A percentile compares a stretch with the other conserved stretches of the same genome.
Conservation (phyloP, 306 rosid species). For the Myrica gale region DNA sequence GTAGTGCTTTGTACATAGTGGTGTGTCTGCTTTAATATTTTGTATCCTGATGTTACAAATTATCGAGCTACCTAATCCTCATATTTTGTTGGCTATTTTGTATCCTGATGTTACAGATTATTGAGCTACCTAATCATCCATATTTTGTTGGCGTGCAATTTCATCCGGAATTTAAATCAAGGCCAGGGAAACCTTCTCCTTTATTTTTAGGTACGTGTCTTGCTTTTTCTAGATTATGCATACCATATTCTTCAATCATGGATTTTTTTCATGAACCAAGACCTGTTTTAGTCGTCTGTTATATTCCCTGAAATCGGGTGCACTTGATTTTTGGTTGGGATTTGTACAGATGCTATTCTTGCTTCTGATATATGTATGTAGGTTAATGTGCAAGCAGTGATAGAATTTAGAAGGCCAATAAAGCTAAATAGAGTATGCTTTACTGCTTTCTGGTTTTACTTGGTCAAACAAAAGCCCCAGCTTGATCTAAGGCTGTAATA, state of each 20-base stretch:
- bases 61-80: no score
- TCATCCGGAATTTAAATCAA: slow-evolving; percentile 93
- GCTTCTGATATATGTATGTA: background rate
- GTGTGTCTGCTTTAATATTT: slow-evolving; percentile 16
- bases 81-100: no score
- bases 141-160: slow-evolving; percentile 86
- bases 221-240: background rate
- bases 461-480: background rate
- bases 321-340: background rate
- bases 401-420: background rate
- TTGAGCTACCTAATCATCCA: slow-evolving; percentile 83
- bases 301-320: background rate
- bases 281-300: background rate
- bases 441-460: background rate
- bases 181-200: slow-evolving; percentile 84
- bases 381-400: background rate
- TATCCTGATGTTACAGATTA: slow-evolving; percentile 25
- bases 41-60: slow-evolving; percentile 35
- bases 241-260: slow-evolving; percentile 4
- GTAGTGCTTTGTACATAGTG: background rate
- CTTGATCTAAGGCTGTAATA: background rate
- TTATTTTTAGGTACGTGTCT: slow-evolving; percentile 61
- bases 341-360: background rate
- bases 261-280: background rate
- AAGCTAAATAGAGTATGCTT: background rate